phyloP scores from a whole-genome alignment of 2,329 filamentous ascomycete species.

The Dothideomycetes sp. region DNA sequence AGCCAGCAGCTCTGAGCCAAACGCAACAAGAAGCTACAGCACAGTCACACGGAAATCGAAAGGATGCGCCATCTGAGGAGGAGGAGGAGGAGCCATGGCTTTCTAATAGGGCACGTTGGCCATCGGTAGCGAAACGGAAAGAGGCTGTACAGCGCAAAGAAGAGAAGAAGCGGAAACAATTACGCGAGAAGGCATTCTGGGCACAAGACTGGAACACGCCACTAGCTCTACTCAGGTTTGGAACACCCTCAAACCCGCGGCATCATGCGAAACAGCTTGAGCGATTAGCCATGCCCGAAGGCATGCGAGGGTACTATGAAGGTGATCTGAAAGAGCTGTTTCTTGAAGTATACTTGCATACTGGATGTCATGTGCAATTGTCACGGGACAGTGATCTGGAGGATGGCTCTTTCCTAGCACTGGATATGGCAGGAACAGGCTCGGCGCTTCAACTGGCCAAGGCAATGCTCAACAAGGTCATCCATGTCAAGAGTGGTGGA shows the following conservation, averaged over 20 bases:
- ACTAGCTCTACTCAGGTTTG: background rate
- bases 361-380: slow-evolving; percentile 11
- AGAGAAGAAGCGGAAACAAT: background rate
- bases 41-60: background rate
- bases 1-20: background rate
- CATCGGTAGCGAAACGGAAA: background rate
- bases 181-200: slow-evolving; percentile 1
- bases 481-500: background rate
- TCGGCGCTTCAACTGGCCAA: background rate
- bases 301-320: slow-evolving; percentile 10
- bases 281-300: slow-evolving; percentile 7
- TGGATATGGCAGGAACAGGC: slow-evolving; percentile 2
- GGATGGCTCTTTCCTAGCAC: background rate
- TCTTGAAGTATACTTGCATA: slow-evolving; percentile 8
- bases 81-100: background rate
- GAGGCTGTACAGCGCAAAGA: background rate
- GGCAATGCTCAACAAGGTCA: background rate
- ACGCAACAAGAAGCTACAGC: background rate
- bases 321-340: slow-evolving; percentile 7
- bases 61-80: background rate
- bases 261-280: slow-evolving; percentile 12
- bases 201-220: slow-evolving; percentile 10
- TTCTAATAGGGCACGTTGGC: background rate
- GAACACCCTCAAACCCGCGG: background rate
- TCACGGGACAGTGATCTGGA: background rate